phyloP scores from a whole-genome alignment of 2,329 filamentous ascomycete species.

The Phyllosticta paracitricarpa region DNA sequence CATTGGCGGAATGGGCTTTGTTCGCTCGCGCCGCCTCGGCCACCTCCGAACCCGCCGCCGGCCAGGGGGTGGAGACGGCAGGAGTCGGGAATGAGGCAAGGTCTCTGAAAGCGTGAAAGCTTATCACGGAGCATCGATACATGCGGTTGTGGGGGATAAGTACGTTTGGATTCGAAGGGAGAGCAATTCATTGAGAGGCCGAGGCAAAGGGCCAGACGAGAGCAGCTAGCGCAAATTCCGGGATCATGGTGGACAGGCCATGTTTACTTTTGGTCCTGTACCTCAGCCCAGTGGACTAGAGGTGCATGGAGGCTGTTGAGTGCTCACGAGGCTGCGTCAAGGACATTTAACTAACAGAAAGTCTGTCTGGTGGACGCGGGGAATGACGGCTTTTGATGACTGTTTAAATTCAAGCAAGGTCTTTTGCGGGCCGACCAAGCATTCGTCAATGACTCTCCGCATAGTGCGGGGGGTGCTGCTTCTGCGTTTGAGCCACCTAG shows the following conservation, averaged over 20 bases:
- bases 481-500: no score
- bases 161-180: not conserved
- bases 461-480: no score
- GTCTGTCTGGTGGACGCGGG: not conserved
- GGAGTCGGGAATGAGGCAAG: not conserved
- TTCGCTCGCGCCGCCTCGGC: not conserved
- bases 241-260: not conserved
- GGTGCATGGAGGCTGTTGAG: not conserved
- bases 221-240: not conserved
- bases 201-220: not conserved
- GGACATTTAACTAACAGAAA: not conserved
- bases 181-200: not conserved
- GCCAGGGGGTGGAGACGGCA: not conserved
- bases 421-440: no score
- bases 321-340: not conserved
- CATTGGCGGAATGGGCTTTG: not conserved
- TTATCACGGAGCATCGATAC: not conserved
- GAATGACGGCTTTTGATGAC: no score
- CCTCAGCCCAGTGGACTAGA: not conserved
- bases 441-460: no score
- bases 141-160: not conserved
- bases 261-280: not conserved
- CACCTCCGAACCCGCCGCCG: conserved; percentile 6
- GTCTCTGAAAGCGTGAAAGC: not conserved
- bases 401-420: no score